Base-by-base conservation (phyloP, 345 rosid species). In the Aquilaria yunnanensis region DNA sequence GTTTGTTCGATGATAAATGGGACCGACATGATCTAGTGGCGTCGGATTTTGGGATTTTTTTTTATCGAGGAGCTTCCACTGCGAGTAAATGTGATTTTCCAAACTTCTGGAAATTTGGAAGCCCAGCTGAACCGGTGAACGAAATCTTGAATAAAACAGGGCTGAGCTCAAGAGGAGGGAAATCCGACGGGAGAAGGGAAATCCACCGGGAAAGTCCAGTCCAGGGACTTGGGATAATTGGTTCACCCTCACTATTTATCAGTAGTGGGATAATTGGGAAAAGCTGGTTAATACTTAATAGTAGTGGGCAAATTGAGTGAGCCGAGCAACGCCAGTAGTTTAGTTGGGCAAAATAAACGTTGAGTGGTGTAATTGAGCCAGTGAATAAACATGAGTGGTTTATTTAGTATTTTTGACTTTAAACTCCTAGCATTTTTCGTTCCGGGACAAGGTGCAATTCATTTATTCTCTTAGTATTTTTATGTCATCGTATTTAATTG, bases 91-190 rank as follows among this genome's bases (percentile, higher is more conserved):
- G 96, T 31, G 84, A 83, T 57, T 74, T 75, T 1, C 98, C 96
- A 63, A 88, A 90, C 65, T 81, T 84, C 2, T 64, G 62, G 57
- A 61, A 64, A 57, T 72, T 65, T 34, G 76, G 81, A n/a, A 45
- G 56, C 3, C 70, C 64, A 30, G 85, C 77, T 9, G 58, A 64
- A 56, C 92, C 96, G 59, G 82, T 75, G 70, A 74, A 10, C 2
- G 98, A 93, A 69, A 93, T 43, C 69, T 93, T 93, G 41, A 93
- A 63, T 23, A 71, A 77, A 83, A 56, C 5, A 59, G 65, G 87
- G 83, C 65, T 68, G 66, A n/a, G n/a, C 63, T 67, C 51, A 4
- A 88, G 57, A 9, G 77, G 74, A 5, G 97, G 98, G 53, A 93
- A 90, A 75, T 93, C 97, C 3, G 69, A 69, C 48, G 98, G 23